Conservation (phyloP, 2,329 filamentous ascomycete species). For the Orbilia oligospora region DNA sequence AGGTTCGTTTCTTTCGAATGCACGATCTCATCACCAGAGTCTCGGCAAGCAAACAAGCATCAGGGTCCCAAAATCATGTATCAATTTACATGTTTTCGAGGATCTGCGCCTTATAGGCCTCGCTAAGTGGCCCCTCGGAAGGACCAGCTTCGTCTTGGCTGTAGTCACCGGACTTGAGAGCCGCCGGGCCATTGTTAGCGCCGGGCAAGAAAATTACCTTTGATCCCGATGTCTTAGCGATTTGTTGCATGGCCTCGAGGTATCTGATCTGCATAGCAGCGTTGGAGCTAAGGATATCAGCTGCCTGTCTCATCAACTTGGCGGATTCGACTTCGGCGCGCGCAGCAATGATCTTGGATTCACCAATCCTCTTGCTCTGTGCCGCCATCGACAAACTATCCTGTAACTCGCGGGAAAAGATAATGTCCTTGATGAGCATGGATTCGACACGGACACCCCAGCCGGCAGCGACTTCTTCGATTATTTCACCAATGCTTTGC, state of each 20-base stretch:
- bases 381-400: slow-evolving; percentile 98
- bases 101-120: slow-evolving; percentile 43
- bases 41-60: not conserved
- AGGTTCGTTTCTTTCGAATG: not conserved
- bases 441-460: slow-evolving; percentile 98
- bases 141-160: slow-evolving; percentile 11
- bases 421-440: slow-evolving; percentile 99
- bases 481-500: slow-evolving; percentile 94
- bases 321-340: slow-evolving; percentile 96
- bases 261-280: slow-evolving; percentile 99
- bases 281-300: slow-evolving; percentile 90
- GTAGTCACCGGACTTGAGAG: slow-evolving; percentile 29
- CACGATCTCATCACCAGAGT: not conserved
- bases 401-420: slow-evolving; percentile 95
- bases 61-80: not conserved
- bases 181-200: slow-evolving; percentile 68
- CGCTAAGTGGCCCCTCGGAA: slow-evolving; percentile 35
- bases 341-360: slow-evolving; percentile 97
- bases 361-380: slow-evolving; percentile 97
- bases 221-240: slow-evolving; percentile 92
- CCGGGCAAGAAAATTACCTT: slow-evolving; percentile 88
- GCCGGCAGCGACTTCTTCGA: slow-evolving; percentile 91
- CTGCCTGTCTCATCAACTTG: slow-evolving; percentile 92
- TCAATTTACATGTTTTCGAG: slow-evolving; percentile 54
- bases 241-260: slow-evolving; percentile 97